Evolutionary conservation across 768 basidiomycete species (phyloP), one percentile per base, ranked within the genome.

Genomic region (Trametes cinnabarina): DNA sequence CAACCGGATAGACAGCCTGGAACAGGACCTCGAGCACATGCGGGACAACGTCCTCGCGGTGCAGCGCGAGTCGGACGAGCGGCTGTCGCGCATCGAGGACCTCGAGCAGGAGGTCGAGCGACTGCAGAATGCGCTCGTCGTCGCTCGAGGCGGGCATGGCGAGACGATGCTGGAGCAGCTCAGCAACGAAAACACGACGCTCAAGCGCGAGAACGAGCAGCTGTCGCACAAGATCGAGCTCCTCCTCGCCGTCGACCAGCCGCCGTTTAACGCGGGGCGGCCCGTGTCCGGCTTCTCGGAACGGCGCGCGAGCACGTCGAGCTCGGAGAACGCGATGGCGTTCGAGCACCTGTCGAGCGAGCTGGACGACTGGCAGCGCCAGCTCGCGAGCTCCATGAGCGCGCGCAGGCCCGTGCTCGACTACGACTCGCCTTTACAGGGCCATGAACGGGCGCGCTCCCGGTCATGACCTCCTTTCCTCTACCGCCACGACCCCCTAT

Each of bases 201-300:
- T 94, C 57, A 86, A 88, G 70, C 83, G 84, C 55, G 92, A 94
- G 73, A 94, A 94, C 70, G 88, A 91, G 68, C 86, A 93, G 64
- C 81, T 94, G 42, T 87, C 88, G n/a, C 91, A 92, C 70, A 94
- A 93, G 79, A 93, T 96, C 65, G 89, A 86, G 55, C 80, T 95
- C 46, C 79, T 96, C 15, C 82, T 96, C 51, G 92, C 94, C 66
- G 92, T 90, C 42, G 91, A 93, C 65, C 88, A 90, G 64, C 83
- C 88, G 20, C 76, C 82, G 3, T 92, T 87, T 66, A 84, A 84
- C 28, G 77, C 77, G 47, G 80, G 79, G 19, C 71, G 73, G 28
- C 87, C 86, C 23, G 73, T 86, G 60, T 90, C 88, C 9, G 81
- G 80, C 34, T 73, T 80, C 41, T 75, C 76, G 4, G 79, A 77